phyloP scores from a whole-genome alignment of 2,329 filamentous ascomycete species.

The Cytospora piceicola region DNA sequence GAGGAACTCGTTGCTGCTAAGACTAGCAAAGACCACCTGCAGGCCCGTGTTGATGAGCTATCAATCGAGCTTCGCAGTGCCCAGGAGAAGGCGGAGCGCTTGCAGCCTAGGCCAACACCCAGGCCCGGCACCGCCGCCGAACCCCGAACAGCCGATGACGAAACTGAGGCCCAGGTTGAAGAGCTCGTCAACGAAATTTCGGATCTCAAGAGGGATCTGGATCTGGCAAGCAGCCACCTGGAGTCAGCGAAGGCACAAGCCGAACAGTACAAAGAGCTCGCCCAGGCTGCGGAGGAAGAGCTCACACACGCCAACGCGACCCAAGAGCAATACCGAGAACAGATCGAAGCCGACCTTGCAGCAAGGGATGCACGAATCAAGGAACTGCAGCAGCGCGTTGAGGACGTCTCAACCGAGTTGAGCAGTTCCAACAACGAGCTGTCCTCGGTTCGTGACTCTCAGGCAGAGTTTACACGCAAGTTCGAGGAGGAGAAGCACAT shows the following conservation, averaged over 20 bases:
- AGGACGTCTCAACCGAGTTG: slow-evolving; percentile 83
- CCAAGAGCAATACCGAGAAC: slow-evolving; percentile 84
- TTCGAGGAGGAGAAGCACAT: slow-evolving; percentile 82
- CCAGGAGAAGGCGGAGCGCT: slow-evolving; percentile 80
- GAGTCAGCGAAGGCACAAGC: slow-evolving; percentile 80
- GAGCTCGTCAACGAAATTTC: slow-evolving; percentile 83
- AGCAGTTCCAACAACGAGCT: slow-evolving; percentile 81
- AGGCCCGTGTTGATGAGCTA: slow-evolving; percentile 85
- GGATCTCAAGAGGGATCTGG: slow-evolving; percentile 84
- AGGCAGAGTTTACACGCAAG: slow-evolving; percentile 71
- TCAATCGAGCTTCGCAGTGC: slow-evolving; percentile 85
- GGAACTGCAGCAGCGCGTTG: slow-evolving; percentile 80
- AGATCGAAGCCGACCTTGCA: slow-evolving; percentile 75
- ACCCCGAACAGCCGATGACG: slow-evolving; percentile 43
- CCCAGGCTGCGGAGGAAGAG: slow-evolving; percentile 85
- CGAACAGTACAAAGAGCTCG: slow-evolving; percentile 87
- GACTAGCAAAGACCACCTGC: slow-evolving; percentile 86
- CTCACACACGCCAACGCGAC: slow-evolving; percentile 78
- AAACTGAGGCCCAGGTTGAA: slow-evolving; percentile 67
- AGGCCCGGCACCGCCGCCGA: slow-evolving; percentile 54
- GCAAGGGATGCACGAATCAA: slow-evolving; percentile 80
- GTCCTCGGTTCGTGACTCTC: slow-evolving; percentile 76
- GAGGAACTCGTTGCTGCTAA: slow-evolving; percentile 87
- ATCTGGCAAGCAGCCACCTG: slow-evolving; percentile 78
- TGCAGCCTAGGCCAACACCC: slow-evolving; percentile 78